Percentiles rank a stretch among this genome's conserved stretches.
These are phyloP conservation scores for Ophiosphaerella korrae DNA, from an alignment of 2,329 filamentous ascomycete species.

Conservation along the genomic window DNA sequence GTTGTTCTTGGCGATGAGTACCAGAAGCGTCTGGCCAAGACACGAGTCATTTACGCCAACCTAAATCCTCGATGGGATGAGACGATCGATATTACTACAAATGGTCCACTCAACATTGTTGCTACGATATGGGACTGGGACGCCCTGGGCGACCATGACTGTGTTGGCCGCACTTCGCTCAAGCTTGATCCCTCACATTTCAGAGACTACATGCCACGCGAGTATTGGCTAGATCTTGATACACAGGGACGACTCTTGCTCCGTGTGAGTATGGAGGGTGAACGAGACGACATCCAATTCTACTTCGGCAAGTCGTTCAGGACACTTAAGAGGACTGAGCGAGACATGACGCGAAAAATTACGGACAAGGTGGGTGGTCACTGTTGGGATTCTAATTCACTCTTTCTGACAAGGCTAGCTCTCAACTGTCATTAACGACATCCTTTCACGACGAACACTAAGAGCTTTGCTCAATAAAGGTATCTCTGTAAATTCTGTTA, in stretches of 20 bases:
- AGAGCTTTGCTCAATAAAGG: conserved; percentile 75
- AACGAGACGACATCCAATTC: conserved; percentile 97
- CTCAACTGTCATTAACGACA: conserved; percentile 88
- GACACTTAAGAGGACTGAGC: conserved; percentile 90
- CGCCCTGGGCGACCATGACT: conserved; percentile 95
- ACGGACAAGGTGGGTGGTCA: conserved; percentile 80
- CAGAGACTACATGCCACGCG: conserved; percentile 89
- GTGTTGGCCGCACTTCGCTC: conserved; percentile 92
- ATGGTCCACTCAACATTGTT: conserved; percentile 89
- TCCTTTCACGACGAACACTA: conserved; percentile 81
- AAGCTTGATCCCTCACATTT: conserved; percentile 99
- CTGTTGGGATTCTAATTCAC: background rate
- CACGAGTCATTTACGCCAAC: conserved; percentile 85
- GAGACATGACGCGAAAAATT: conserved; percentile 97
- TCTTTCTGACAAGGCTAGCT: conserved; percentile 60
- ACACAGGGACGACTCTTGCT: conserved; percentile 89
- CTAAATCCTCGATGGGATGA: conserved; percentile 97
- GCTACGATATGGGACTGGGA: conserved; percentile 99
- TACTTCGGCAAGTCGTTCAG: conserved; percentile 98
- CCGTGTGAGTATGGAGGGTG: conserved; percentile 96
- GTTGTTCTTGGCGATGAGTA: conserved; percentile 97
- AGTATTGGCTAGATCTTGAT: conserved; percentile 97
- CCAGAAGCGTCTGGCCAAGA: conserved; percentile 94
- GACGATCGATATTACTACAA: conserved; percentile 92
- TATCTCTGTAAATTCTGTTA: conserved; percentile 73